A percentile compares a stretch with the other conserved stretches of the same genome.
These are phyloP conservation scores for Perkinsus marinus DNA, from an alignment of 169 alveolate genomes.

Conservation along the genomic window DNA sequence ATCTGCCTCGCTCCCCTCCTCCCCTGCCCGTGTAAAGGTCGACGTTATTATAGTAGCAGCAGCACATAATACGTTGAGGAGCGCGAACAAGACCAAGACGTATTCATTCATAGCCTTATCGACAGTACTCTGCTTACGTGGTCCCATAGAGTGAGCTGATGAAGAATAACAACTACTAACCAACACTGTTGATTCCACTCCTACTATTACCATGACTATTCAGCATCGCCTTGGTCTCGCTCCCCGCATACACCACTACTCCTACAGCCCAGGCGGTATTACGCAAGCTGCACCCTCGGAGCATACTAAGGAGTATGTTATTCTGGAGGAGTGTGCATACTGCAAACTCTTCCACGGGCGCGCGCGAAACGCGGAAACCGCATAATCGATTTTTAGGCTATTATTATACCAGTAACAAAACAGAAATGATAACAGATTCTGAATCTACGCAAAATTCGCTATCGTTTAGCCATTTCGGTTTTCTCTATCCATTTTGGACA, in stretches of 20 bases:
- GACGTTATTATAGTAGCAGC: background rate
- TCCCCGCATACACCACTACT: slow-evolving; percentile 51
- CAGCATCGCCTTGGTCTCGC: slow-evolving; percentile 35
- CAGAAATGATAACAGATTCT: background rate
- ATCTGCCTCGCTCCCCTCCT: background rate
- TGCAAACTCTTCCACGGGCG: too few relatives aligned
- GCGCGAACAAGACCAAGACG: background rate
- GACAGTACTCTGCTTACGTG: background rate
- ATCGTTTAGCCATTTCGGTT: too few relatives aligned
- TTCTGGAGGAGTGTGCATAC: too few relatives aligned
- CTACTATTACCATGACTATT: background rate
- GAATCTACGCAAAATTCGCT: too few relatives aligned
- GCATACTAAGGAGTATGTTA: slow-evolving; percentile 2
- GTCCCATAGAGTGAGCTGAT: background rate
- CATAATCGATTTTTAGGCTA: too few relatives aligned
- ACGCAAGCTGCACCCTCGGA: slow-evolving; percentile 47
- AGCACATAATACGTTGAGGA: background rate
- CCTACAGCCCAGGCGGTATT: slow-evolving; percentile 48
- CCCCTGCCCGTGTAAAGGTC: background rate
- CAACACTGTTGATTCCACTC: background rate
- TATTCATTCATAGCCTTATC: background rate
- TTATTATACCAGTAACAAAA: background rate
- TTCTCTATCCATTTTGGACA: too few relatives aligned
- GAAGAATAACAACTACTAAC: background rate
- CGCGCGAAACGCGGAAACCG: too few relatives aligned